A percentile compares a stretch with the other conserved stretches of the same genome.
Conservation (phyloP, 2,329 filamentous ascomycete genomes). For the Fusarium metavorans region DNA sequence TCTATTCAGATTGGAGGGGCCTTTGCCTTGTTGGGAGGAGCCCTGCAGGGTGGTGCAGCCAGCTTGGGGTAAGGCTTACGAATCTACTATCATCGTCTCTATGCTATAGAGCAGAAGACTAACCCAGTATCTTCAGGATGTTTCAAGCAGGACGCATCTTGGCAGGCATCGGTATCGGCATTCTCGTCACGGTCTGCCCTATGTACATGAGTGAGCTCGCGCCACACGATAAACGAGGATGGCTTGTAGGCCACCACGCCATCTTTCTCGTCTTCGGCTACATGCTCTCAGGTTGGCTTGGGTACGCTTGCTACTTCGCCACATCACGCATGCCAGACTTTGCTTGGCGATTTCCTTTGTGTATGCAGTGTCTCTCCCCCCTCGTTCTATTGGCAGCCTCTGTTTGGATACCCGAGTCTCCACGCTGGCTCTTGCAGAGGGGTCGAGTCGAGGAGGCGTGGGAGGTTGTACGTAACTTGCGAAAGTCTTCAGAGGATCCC, state of each 20-base stretch:
- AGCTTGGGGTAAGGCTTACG: slow-evolving; percentile 51
- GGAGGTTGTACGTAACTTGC: slow-evolving; percentile 54
- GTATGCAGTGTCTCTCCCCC: slow-evolving; percentile 55
- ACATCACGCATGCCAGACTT: slow-evolving; percentile 44
- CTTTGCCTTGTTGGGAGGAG: slow-evolving; percentile 53
- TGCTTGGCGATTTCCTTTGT: slow-evolving; percentile 58
- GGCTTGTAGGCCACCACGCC: slow-evolving; percentile 62
- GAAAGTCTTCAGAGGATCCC: slow-evolving; percentile 40
- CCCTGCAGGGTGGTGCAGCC: slow-evolving; percentile 59
- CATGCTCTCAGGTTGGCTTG: slow-evolving; percentile 55
- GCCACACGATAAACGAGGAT: slow-evolving; percentile 57
- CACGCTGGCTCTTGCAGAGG: slow-evolving; percentile 62
- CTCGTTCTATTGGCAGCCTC: slow-evolving; percentile 51
- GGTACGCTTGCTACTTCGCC: slow-evolving; percentile 51
- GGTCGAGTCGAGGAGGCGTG: slow-evolving; percentile 59
- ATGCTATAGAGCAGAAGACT: background rate
- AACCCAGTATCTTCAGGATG: slow-evolving; percentile 32
- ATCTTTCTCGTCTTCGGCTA: slow-evolving; percentile 60
- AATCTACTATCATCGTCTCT: background rate
- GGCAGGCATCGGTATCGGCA: slow-evolving; percentile 57
- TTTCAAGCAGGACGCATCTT: slow-evolving; percentile 59
- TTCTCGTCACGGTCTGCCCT: slow-evolving; percentile 52
- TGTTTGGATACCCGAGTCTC: slow-evolving; percentile 54
- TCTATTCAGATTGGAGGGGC: slow-evolving; percentile 48
- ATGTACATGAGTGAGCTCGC: slow-evolving; percentile 50